phyloP scores from a whole-genome alignment of 2,329 filamentous ascomycete genomes.

The Colletotrichum sp. region DNA sequence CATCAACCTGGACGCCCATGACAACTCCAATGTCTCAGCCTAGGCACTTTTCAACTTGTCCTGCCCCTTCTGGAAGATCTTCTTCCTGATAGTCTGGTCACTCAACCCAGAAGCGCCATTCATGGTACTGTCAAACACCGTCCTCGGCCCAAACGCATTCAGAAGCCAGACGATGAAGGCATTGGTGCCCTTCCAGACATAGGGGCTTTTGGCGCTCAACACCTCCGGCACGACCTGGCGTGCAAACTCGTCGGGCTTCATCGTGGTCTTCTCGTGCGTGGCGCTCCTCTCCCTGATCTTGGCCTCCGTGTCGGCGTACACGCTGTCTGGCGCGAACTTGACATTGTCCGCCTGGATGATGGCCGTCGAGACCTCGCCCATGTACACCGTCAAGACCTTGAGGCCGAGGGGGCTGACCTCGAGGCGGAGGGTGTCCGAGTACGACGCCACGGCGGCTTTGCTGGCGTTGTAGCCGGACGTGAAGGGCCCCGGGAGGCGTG shows the following conservation, averaged over 20 bases:
- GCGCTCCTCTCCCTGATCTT: background rate
- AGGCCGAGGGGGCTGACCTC: constrained; percentile 42
- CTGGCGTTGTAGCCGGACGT: constrained; percentile 45
- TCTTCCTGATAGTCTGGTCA: background rate
- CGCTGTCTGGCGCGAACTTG: background rate
- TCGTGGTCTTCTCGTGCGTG: background rate
- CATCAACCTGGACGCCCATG: fast-evolving
- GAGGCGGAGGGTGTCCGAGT: constrained; percentile 38
- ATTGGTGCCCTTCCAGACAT: constrained; percentile 14
- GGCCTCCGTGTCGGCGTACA: constrained; percentile 3
- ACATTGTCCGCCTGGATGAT: background rate
- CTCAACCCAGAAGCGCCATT: background rate
- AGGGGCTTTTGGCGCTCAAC: background rate
- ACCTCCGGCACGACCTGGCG: background rate
- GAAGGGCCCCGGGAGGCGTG: constrained; percentile 36
- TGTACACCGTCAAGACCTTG: constrained; percentile 41
- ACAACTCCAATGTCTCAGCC: background rate
- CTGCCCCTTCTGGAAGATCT: background rate
- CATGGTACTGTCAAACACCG: constrained; percentile 25
- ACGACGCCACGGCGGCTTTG: constrained; percentile 46
- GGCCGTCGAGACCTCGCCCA: constrained; percentile 9
- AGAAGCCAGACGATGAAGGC: constrained; percentile 8
- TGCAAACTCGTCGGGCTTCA: background rate
- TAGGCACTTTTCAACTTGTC: background rate
- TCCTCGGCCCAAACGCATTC: constrained; percentile 41